Percentiles rank a stretch among this genome's conserved stretches.
Conservation (phyloP, 768 basidiomycete species). For the Boletus sp. region DNA sequence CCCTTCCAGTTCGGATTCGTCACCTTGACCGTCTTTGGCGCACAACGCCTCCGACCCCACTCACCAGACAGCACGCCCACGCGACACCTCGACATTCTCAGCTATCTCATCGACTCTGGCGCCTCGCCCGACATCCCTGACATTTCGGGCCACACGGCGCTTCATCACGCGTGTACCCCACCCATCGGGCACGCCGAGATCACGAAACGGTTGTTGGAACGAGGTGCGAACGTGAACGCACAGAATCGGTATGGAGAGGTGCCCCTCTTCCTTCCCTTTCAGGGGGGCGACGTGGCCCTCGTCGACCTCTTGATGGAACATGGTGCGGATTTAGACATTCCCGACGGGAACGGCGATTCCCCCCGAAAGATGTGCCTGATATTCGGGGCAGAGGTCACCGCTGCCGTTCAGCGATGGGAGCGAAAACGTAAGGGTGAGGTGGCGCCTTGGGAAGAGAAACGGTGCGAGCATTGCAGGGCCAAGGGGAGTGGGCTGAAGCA, state of each 20-base stretch:
- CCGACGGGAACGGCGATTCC: slow-evolving; percentile 38
- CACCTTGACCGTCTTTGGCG: slow-evolving; percentile 38
- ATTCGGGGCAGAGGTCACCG: slow-evolving; percentile 44
- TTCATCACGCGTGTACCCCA: slow-evolving; percentile 43
- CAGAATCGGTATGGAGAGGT: slow-evolving; percentile 49
- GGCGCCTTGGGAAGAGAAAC: slow-evolving; percentile 40
- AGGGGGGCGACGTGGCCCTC: slow-evolving; percentile 29
- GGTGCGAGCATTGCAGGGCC: slow-evolving; percentile 40
- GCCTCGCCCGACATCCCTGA: slow-evolving; percentile 41
- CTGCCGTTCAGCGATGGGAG: slow-evolving; percentile 44
- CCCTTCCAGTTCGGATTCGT: slow-evolving; percentile 43
- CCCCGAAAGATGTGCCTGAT: slow-evolving; percentile 30
- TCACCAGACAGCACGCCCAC: slow-evolving; percentile 8
- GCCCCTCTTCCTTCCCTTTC: slow-evolving; percentile 36
- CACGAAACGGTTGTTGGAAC: slow-evolving; percentile 38
- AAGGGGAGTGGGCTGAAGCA: slow-evolving; percentile 35
- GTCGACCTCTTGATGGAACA: slow-evolving; percentile 49
- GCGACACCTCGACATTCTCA: slow-evolving; percentile 36
- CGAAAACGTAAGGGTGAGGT: slow-evolving; percentile 43
- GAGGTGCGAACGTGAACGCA: slow-evolving; percentile 47
- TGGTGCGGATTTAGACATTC: slow-evolving; percentile 42
- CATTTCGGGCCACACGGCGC: slow-evolving; percentile 47
- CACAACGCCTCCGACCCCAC: slow-evolving; percentile 31
- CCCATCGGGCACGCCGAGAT: slow-evolving; percentile 28
- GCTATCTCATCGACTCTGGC: slow-evolving; percentile 41